Evolutionary conservation across 306 rosid species (phyloP), one percentile per base, ranked within the genome.

Genomic region (Oxytropis ochrocephala): DNA sequence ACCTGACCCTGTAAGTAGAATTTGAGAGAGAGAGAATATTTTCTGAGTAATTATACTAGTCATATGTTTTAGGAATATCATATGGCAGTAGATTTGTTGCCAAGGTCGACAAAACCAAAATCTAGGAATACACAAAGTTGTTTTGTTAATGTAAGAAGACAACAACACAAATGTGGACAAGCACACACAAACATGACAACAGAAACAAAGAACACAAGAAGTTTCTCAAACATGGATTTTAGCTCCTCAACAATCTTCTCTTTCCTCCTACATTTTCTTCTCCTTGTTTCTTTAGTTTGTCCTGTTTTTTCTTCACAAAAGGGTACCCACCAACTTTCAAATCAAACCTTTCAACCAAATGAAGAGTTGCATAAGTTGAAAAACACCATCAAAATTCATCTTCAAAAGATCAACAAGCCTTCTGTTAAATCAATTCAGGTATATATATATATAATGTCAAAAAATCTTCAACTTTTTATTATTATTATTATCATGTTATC

Each of bases 361-460:
- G 69, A 79, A 70, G 88, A 91, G 82, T 24, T 87, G 5, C 75
- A 75, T 11, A 91, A 86, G 66, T 33, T 89, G 32, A 83, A 80
- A 54, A 41, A 6, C 0, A 47, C 50, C 16, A 75, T 95, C 54
- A 85, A 75, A 79, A 60, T 72, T 68, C 87, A 80, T 82, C 88
- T 95, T 21, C 82, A 60, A 1, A 72, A 75, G 55, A 87, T 95
- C 82, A 95, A 95, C 84, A 95, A 89, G 76, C 83, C 97, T 19
- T 5, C 88, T 17, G 41, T 82, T 56, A 95, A 91, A 86, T 85
- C 95, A 83, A 86, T 95, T 89, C 89, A 80, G 85, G 99, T 82
- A 69, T 69, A 16, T 9, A 38, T 33, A 35, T 35, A 35, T n/a
- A n/a, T n/a, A n/a, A n/a, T 38, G 43, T 21, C 41, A 11, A 5